phyloP scores from a whole-genome alignment of 2,329 filamentous ascomycete species.

The Xylariomycetidae sp. region DNA sequence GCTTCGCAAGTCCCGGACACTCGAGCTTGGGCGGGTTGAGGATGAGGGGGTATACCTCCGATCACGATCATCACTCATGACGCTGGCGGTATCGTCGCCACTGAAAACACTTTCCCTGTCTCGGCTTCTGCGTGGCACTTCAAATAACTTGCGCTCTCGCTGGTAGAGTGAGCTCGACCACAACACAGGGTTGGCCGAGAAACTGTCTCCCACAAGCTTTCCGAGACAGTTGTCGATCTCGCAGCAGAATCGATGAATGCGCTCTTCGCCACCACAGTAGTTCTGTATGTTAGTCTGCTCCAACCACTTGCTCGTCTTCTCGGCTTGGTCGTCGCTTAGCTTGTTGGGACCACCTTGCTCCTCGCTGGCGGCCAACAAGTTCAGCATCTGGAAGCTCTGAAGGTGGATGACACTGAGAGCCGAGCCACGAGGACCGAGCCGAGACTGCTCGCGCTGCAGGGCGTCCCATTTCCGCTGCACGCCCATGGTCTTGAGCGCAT shows the following conservation, averaged over 20 bases:
- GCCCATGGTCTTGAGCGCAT: conserved; percentile 88
- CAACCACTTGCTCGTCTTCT: conserved; percentile 78
- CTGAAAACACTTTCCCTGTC: conserved; percentile 42
- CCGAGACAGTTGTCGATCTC: conserved; percentile 83
- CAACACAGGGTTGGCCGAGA: conserved; percentile 77
- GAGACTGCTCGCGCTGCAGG: conserved; percentile 43
- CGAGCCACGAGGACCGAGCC: conserved; percentile 40
- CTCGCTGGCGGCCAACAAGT: conserved; percentile 74
- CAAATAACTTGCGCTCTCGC: conserved; percentile 62
- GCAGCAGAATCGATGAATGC: conserved; percentile 88
- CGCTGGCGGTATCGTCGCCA: conserved; percentile 45
- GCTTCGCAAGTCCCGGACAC: conserved; percentile 51
- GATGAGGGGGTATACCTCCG: conserved; percentile 38
- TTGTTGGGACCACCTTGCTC: conserved; percentile 91
- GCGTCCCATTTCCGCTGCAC: conserved; percentile 51
- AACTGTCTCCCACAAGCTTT: conserved; percentile 77
- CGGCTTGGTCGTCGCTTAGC: conserved; percentile 89
- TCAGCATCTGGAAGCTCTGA: conserved; percentile 78
- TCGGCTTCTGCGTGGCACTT: conserved; percentile 30
- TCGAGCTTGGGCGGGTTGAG: conserved; percentile 43
- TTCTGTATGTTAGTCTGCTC: conserved; percentile 79
- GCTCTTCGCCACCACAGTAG: conserved; percentile 89
- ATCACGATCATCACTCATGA: conserved; percentile 51
- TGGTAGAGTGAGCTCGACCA: conserved; percentile 90
- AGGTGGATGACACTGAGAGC: conserved; percentile 65